Percentiles rank a stretch among this genome's conserved stretches.
Conservation (phyloP, 129 eudicot species). For the Oenanthe sinensis region DNA sequence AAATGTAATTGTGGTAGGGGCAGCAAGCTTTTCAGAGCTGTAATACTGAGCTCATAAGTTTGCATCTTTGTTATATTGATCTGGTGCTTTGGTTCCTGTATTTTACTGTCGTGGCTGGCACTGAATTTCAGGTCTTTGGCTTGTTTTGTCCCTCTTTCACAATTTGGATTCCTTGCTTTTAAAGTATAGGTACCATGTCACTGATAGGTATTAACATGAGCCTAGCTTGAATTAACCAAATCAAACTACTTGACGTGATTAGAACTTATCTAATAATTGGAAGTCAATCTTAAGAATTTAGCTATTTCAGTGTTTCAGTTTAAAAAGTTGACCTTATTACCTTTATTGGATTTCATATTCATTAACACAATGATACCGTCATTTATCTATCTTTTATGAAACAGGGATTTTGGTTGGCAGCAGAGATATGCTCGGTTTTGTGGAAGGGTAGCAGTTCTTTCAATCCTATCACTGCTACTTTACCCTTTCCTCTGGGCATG, state of each 20-base stretch:
- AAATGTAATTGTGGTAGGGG: constrained; percentile 37
- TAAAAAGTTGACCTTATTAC: background rate
- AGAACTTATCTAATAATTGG: background rate
- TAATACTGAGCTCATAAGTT: background rate
- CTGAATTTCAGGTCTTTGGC: background rate
- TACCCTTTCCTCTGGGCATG: constrained; percentile 93
- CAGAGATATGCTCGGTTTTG: constrained; percentile 63
- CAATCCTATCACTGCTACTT: constrained; percentile 45
- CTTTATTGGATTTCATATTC: background rate
- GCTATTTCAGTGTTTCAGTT: background rate
- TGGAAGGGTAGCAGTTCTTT: constrained; percentile 77
- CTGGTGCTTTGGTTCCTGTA: background rate
- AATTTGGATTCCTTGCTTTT: background rate
- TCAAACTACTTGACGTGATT: background rate
- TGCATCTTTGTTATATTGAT: background rate
- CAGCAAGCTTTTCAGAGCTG: constrained; percentile 17
- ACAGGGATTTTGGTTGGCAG: constrained; percentile 81
- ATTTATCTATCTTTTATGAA: constrained; percentile 1
- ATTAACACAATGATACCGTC: background rate
- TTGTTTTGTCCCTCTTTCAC: background rate
- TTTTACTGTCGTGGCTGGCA: background rate
- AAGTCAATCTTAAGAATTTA: background rate
- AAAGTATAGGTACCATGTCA: background rate
- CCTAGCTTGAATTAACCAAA: background rate
- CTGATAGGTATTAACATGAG: background rate